A percentile compares a stretch with the other conserved stretches of the same genome.
phyloP scores from a whole-genome alignment of 331 rosid genomes.

The Malus hybrid region DNA sequence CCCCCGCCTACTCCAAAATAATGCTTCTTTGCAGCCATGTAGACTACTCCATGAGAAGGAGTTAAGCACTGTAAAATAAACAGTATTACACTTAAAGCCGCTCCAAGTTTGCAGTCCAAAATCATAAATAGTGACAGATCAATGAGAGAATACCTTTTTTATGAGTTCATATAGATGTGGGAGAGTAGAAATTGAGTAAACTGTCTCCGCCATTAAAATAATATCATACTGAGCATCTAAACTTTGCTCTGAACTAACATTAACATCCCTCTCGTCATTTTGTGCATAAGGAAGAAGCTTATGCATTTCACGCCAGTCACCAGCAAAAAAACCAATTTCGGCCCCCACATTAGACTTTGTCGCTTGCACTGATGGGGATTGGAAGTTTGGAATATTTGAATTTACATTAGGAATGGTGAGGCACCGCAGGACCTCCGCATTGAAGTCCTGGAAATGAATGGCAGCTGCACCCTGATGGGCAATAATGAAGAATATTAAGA shows the following conservation, averaged over 20 bases:
- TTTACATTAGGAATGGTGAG: constrained; percentile 76
- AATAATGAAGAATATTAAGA: constrained; percentile 6
- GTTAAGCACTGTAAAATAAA: constrained; percentile 40
- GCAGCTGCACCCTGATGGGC: constrained; percentile 62
- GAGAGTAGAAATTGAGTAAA: constrained; percentile 63
- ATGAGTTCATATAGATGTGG: constrained; percentile 69
- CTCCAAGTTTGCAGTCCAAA: neutral
- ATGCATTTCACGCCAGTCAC: constrained; percentile 89
- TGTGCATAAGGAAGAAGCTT: constrained; percentile 49
- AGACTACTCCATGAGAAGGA: constrained; percentile 56
- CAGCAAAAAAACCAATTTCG: constrained; percentile 68
- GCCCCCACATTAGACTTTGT: constrained; percentile 19
- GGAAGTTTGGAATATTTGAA: constrained; percentile 38
- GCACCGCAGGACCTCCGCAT: constrained; percentile 70
- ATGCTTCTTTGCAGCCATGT: constrained; percentile 91
- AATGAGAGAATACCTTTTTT: constrained; percentile 49
- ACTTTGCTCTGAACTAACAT: constrained; percentile 2
- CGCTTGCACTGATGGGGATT: constrained; percentile 12
- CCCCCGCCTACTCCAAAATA: constrained; percentile 99
- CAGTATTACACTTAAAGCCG: constrained; percentile 10
- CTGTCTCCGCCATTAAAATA: constrained; percentile 94
- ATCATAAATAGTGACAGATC: constrained; percentile 1
- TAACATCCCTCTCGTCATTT: constrained; percentile 12
- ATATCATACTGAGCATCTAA: constrained; percentile 57
- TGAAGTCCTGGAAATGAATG: constrained; percentile 93